These are phyloP conservation scores for Azolla pinnata DNA, from an alignment of 75 land plant genomes.

Conservation along the genomic window DNA sequence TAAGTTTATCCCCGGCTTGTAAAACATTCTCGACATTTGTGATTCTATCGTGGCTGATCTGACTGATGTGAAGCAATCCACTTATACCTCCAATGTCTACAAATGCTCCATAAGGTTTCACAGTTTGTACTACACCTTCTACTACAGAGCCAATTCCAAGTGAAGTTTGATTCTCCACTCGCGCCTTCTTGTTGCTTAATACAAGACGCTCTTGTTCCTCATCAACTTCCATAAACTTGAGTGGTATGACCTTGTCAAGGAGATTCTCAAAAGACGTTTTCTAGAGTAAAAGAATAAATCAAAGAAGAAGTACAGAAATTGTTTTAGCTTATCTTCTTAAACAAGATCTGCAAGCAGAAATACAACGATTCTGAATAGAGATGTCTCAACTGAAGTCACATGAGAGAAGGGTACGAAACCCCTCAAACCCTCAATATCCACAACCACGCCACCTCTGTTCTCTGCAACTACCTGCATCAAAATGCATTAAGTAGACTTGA, in stretches of 20 bases:
- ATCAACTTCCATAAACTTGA: conserved; percentile 88
- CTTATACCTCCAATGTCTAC: conserved; percentile 88
- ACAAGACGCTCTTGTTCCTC: conserved; percentile 85
- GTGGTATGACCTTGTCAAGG: conserved; percentile 58
- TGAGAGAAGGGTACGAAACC: conserved; percentile 96
- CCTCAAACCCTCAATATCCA: conserved; percentile 58
- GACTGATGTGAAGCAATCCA: conserved; percentile 95
- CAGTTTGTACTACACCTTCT: conserved; percentile 76
- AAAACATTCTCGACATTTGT: conserved; percentile 78
- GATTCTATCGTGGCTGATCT: conserved; percentile 95
- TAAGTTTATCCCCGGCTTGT: conserved; percentile 87
- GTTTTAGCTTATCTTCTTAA: too few species aligned
- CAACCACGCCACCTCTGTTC: conserved; percentile 83
- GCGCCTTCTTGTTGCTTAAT: conserved; percentile 85
- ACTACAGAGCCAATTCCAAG: conserved; percentile 95
- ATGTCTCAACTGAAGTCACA: conserved; percentile 68
- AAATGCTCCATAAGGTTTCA: conserved; percentile 96
- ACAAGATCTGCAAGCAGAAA: too few species aligned
- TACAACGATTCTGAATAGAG: too few species aligned
- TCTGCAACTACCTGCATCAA: conserved; percentile 75
- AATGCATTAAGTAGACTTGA: too few species aligned
- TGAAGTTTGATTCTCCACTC: conserved; percentile 80
- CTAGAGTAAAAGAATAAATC: conserved; percentile 17
- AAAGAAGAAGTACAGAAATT: too few species aligned
- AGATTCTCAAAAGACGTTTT: conserved; percentile 65